Conservation (phyloP, 345 rosid species). For the Pugionium cornutum region DNA sequence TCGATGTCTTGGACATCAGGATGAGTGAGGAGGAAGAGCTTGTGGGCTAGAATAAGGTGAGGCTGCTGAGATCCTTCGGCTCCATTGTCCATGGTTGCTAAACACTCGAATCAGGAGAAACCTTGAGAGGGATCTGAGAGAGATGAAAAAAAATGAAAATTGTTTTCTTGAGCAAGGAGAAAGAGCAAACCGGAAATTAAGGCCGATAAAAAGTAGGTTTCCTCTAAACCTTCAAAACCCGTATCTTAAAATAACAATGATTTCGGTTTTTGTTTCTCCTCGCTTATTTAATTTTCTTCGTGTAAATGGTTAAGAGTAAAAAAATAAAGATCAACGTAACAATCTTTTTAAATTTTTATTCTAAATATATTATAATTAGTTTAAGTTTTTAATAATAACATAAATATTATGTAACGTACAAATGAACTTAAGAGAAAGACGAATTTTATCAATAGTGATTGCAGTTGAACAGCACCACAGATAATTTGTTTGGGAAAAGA, state of each 20-base stretch:
- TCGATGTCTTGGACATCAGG: conserved; percentile 84
- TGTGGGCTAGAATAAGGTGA: conserved; percentile 79
- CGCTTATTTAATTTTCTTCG: no score
- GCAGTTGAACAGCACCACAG: no score
- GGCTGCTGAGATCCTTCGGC: conserved; percentile 84
- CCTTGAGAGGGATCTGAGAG: conserved; percentile 34
- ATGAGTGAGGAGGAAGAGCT: conserved; percentile 77
- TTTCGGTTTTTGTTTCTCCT: no score
- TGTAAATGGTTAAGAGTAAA: no score
- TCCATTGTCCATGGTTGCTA: conserved; percentile 63
- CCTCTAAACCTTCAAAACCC: not conserved
- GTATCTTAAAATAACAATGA: not conserved
- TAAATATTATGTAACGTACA: no score
- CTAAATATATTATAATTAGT: no score
- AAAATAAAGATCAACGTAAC: no score
- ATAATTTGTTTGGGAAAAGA: no score
- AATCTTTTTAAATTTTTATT: no score
- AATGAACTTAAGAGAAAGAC: no score
- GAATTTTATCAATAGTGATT: no score
- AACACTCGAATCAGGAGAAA: conserved; percentile 8
- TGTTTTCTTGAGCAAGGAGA: conserved; percentile 48
- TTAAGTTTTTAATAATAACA: no score
- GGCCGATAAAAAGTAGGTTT: conserved; percentile 9
- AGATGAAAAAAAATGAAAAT: not conserved
- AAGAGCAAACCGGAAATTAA: conserved; percentile 28